Conservation (phyloP, 345 rosid genomes). For the Leavenworthia alabamica region DNA sequence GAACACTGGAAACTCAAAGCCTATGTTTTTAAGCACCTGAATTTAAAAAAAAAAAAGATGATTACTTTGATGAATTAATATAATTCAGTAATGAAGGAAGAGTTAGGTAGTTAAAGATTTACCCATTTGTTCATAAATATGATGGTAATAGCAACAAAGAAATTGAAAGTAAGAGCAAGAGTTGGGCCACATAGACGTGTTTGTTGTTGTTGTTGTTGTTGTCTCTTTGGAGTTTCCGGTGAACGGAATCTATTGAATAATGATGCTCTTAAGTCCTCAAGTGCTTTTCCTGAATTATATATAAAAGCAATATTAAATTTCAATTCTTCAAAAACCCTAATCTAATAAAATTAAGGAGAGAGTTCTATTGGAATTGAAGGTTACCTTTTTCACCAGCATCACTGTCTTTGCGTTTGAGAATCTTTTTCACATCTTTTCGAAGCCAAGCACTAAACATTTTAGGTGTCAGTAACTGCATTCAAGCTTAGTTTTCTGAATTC, state of each 20-base stretch:
- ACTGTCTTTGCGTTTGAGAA: conserved; percentile 84
- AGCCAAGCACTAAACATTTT: conserved; percentile 37
- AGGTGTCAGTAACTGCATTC: conserved; percentile 14
- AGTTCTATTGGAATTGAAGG: not conserved
- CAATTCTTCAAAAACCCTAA: conserved; percentile 10
- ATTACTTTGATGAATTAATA: conserved; percentile 1
- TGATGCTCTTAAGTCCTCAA: conserved; percentile 67
- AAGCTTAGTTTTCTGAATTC: conserved; percentile 7
- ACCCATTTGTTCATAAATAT: conserved; percentile 94
- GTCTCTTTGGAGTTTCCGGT: conserved; percentile 55
- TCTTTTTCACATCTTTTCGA: conserved; percentile 64
- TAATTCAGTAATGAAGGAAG: not conserved
- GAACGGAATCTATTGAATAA: conserved; percentile 56
- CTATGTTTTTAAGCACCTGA: conserved; percentile 82
- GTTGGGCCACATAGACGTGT: conserved; percentile 48
- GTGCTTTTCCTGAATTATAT: conserved; percentile 56
- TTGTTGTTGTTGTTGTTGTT: conserved; percentile 45
- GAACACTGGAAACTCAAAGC: conserved; percentile 82
- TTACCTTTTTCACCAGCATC: conserved; percentile 79
- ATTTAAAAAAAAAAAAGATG: not conserved
- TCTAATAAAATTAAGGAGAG: not conserved
- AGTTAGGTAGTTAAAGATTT: not conserved
- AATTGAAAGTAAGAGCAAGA: conserved; percentile 75
- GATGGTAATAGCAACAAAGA: conserved; percentile 64
- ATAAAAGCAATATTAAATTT: not conserved